Percentiles rank a stretch among this genome's conserved stretches.
These are phyloP conservation scores for Metschnikowia dekortorum DNA, from an alignment of 805 yeast species.

Conservation along the genomic window DNA sequence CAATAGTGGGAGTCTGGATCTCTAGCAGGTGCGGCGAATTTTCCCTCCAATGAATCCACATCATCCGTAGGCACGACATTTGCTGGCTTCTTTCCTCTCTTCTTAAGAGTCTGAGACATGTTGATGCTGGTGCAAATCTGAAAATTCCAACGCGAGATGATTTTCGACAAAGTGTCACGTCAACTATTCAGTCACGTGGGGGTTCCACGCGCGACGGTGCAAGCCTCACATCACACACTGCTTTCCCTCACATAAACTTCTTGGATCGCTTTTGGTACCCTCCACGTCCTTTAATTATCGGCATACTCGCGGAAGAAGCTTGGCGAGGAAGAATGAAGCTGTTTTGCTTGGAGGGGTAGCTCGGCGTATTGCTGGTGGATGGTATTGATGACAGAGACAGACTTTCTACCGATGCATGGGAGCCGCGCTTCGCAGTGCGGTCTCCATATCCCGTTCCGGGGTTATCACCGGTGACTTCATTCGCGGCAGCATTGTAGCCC, in stretches of 20 bases:
- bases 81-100: conserved; percentile 23
- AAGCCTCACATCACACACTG: neutral
- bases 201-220: neutral
- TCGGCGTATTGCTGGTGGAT: neutral
- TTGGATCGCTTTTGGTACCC: conserved; percentile 42
- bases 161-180: neutral
- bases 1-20: conserved; percentile 31
- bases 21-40: neutral
- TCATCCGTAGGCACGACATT: conserved; percentile 7
- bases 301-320: conserved; percentile 11
- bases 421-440: neutral
- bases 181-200: neutral
- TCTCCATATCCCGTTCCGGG: neutral
- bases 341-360: neutral
- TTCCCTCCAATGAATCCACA: neutral
- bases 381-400: conserved; percentile 4
- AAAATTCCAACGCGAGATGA: neutral
- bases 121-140: neutral
- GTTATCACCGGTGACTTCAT: neutral
- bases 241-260: conserved; percentile 27
- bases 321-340: conserved; percentile 2
- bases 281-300: conserved; percentile 40
- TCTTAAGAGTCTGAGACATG: conserved; percentile 28
- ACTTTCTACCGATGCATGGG: conserved; percentile 3
- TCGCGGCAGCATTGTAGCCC: neutral